Percentiles rank a stretch among this genome's conserved stretches.
phyloP scores from a whole-genome alignment of 2,329 filamentous ascomycete species.

The Cephalotrichum gorgonifer region DNA sequence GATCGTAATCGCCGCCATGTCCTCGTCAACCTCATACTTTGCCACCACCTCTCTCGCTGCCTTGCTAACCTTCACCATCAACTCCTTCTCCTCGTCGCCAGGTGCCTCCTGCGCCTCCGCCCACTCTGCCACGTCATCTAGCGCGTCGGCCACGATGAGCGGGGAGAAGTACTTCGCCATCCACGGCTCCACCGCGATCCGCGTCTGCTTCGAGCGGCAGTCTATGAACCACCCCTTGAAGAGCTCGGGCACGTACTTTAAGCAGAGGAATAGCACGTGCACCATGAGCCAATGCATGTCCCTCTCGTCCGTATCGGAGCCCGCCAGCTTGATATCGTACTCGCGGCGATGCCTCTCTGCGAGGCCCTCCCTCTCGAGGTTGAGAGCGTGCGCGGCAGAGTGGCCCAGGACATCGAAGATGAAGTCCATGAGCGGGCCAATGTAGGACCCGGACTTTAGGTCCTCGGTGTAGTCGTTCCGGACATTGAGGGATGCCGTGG shows the following conservation, averaged over 20 bases:
- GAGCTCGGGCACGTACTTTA: slow-evolving; percentile 67
- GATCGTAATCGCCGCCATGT: slow-evolving; percentile 73
- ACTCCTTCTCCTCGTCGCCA: slow-evolving; percentile 41
- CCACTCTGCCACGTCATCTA: slow-evolving; percentile 63
- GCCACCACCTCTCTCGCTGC: slow-evolving; percentile 69
- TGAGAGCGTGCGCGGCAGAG: slow-evolving; percentile 61
- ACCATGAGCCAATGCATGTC: slow-evolving; percentile 76
- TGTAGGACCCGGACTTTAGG: slow-evolving; percentile 62
- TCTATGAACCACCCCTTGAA: slow-evolving; percentile 80
- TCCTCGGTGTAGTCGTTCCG: slow-evolving; percentile 71
- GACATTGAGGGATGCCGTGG: slow-evolving; percentile 68
- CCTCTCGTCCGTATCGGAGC: slow-evolving; percentile 53
- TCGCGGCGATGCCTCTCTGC: slow-evolving; percentile 41
- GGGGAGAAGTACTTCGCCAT: slow-evolving; percentile 75
- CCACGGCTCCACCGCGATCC: slow-evolving; percentile 71
- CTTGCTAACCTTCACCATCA: slow-evolving; percentile 60
- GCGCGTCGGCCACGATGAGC: slow-evolving; percentile 52
- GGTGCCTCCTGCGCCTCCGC: slow-evolving; percentile 38
- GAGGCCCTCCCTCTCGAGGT: slow-evolving; percentile 59
- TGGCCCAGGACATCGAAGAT: slow-evolving; percentile 79
- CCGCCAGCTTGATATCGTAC: slow-evolving; percentile 41
- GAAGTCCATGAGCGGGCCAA: slow-evolving; percentile 64
- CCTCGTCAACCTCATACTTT: slow-evolving; percentile 80
- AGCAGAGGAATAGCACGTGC: slow-evolving; percentile 73
- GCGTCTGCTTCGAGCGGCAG: slow-evolving; percentile 70